Evolutionary conservation across 169 alveolate genomes (phyloP).

Genomic region (Plasmodium knowlesi): DNA sequence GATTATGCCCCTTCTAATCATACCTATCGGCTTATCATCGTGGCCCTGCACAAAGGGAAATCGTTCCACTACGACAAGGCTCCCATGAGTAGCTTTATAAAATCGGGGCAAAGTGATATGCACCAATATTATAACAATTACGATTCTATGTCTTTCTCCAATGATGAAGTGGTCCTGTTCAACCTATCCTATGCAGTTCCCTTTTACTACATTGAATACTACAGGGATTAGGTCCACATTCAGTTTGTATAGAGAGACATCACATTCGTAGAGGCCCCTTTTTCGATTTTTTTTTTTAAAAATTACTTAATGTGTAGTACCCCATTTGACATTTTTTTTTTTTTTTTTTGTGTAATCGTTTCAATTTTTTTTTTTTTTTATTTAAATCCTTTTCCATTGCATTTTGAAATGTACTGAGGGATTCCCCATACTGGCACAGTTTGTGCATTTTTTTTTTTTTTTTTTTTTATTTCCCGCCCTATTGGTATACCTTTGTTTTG

Average conservation of each 20-base stretch:
- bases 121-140: conserved; percentile 44
- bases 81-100: conserved; percentile 23
- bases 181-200: conserved; percentile 69
- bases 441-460: not conserved
- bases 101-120: conserved; percentile 4
- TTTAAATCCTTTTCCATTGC: not conserved
- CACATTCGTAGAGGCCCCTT: not conserved
- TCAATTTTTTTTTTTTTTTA: not conserved
- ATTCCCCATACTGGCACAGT: not conserved
- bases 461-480: not conserved
- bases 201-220: conserved; percentile 57
- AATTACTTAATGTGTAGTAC: not conserved
- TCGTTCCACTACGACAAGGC: conserved; percentile 29
- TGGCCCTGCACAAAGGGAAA: conserved; percentile 67
- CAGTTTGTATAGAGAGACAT: not conserved
- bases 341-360: not conserved
- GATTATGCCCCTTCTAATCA: not conserved
- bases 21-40: conserved; percentile 46
- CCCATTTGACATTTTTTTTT: not conserved
- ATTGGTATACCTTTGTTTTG: conserved; percentile 6
- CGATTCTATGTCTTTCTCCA: conserved; percentile 44
- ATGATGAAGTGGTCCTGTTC: conserved; percentile 37
- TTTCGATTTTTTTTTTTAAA: not conserved
- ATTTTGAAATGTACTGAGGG: not conserved
- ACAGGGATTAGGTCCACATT: not conserved